Evolutionary conservation across 2,329 filamentous ascomycete species (phyloP), one percentile per base, ranked within the genome.

Genomic region (Aspergillus clavatus): DNA sequence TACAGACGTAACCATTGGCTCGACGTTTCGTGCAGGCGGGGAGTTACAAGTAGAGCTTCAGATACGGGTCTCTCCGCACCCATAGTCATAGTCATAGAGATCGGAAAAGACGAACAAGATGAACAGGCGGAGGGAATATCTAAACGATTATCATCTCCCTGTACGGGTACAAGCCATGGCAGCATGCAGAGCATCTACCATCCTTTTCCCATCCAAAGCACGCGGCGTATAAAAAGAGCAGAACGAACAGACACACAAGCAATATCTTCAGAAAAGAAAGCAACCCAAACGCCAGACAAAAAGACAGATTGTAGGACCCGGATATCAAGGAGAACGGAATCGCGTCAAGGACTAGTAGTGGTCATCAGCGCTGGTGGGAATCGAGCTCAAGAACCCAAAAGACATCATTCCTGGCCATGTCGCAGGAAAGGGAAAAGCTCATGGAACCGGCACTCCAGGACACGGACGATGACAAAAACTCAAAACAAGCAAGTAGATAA

Each of bases 301-400:
- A 52, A 63, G 58, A 60, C 61, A 60, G 45, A 52, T 48, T 47
- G 39, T 49, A 47, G 47, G 48, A 62, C 53, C 59, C 59, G 63
- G 62, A 65, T 66, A 66, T 66, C 61, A 65, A 60, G 52, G 49
- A 42, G 16, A 43, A 51, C 42, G 43, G 43, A 31, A 38, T 37
- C 36, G 46, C 38, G 23, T 19, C 22, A 23, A 26, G 14, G 21
- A 24, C 23, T 7, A 40, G n/a, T n/a, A n/a, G 22, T 26, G n/a
- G 33, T 39, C 47, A 45, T 45, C 38, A 48, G 44, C 50, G 52
- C 52, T 52, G 48, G 44, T 46, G 46, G 45, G 46, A 54, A 53
- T 55, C 51, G 46, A 45, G 50, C 42, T 48, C 43, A 51, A 51
- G 33, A 41, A 49, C 45, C 42, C 42, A 44, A 42, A 53, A 37